Evolutionary conservation across 306 rosid species (phyloP).

Genomic region (Prosopis cineraria): DNA sequence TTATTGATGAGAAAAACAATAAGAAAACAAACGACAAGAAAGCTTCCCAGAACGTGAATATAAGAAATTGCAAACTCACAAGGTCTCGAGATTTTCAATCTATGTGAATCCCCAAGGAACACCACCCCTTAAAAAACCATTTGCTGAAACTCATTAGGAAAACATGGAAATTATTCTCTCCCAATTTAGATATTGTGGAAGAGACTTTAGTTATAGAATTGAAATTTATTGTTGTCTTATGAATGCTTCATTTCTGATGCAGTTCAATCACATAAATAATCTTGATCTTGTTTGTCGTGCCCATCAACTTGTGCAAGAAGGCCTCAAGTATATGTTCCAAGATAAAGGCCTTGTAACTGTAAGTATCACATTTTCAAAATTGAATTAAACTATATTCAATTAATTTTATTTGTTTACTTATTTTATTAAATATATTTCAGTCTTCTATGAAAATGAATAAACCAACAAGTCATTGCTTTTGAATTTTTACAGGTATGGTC

Average conservation of each 20-base stretch:
- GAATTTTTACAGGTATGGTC: constrained; percentile 84
- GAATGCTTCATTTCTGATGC: constrained; percentile 36
- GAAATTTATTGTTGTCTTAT: constrained; percentile 26
- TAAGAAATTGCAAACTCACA: background rate
- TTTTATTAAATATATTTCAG: background rate
- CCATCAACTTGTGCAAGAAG: constrained; percentile 99
- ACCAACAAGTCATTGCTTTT: constrained; percentile 22
- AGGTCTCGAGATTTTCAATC: background rate
- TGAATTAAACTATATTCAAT: background rate
- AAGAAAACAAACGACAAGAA: background rate
- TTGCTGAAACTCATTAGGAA: background rate
- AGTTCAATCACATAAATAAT: constrained; percentile 93
- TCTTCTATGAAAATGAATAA: constrained; percentile 26
- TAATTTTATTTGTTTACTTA: background rate
- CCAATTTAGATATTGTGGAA: background rate
- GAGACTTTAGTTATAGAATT: constrained; percentile 13
- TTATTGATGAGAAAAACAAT: background rate
- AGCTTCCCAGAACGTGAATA: background rate
- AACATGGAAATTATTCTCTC: background rate
- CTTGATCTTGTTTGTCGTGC: constrained; percentile 99
- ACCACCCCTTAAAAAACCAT: background rate
- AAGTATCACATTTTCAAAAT: constrained; percentile 41
- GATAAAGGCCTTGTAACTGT: constrained; percentile 99
- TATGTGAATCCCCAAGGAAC: background rate
- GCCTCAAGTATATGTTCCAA: constrained; percentile 98